Base-by-base conservation (phyloP, 2,329 filamentous ascomycete species). In the Beauveria medogensis region DNA sequence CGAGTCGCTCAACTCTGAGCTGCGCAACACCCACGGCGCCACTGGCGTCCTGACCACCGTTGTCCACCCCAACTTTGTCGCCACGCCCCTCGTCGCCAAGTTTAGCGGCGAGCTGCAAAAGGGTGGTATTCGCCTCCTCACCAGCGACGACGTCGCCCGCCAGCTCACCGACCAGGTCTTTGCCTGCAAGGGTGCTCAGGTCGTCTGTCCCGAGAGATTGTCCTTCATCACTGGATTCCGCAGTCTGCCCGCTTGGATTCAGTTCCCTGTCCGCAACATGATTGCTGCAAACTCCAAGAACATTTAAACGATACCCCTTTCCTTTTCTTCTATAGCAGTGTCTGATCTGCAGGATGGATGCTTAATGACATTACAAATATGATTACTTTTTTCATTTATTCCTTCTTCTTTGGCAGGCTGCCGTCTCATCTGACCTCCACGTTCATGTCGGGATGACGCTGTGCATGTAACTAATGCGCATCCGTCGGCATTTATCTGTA, bases 11-110 rank as follows among this genome's bases (percentile, higher is more conserved):
- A 72, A 76, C 1, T 74, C 77, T 1, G 83, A 86, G 68, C 70
- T 86, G 50, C 72, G 71, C 34, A 80, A 78, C 10, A 71, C 78
- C 16, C 85, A 88, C 68, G 75, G 79, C 37, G 84, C 84, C 2
- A 79, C 78, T 0, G 77, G 77, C 50, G 81, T 88, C n/a, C 76
- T 85, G 43, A 87, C 84, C 2, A 78, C 88, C 18, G 66, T 85
- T 7, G 77, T 88, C 60, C 82, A 81, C 64, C 85, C 82, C 70
- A 67, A 57, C 59, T 61, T 61, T 34, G 70, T 75, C 51, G 65
- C 65, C 16, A 61, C 69, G 8, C 68, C 68, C 62, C 62, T 64
- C 2, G 40, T 62, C 26, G 34, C 72, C 75, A 63, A 70, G 40
- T 57, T 52, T 24, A 46, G 43, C 44, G n/a, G 20, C 37, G 55